Evolutionary conservation across 805 yeast species (phyloP), one percentile per base, ranked within the genome.

Genomic region (Ogataea paradorogensis): DNA sequence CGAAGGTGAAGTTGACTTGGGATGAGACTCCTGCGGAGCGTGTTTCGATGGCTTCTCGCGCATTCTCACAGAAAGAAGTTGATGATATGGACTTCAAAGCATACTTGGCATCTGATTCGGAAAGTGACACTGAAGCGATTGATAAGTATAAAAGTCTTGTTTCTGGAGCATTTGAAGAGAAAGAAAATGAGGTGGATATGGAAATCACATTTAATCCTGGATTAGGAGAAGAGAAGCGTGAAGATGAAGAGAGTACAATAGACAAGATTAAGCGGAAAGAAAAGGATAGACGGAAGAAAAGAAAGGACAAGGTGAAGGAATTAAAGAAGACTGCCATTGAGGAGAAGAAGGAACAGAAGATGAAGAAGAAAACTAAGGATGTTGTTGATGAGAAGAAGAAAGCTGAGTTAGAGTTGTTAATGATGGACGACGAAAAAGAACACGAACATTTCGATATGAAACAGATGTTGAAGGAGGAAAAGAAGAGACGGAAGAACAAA

Each of bases 21-120:
- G 99, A 93, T 63, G 98, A 91, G 66, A 95, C 98, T 0, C 98
- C 99, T 6, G 82, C 80, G 42, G 97, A 89, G 55, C 77, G 99
- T 56, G 62, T 78, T 13, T 78, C 83, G 43, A 61, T 90, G 38
- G 76, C 96, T 1, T 74, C 84, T 11, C 81, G 83, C 51, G 87
- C 89, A 6, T 91, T 93, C 61, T 79, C 88, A 34, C 93, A 85
- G 59, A 81, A 84, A 58, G 98, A 93, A 59, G 71, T 88, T 33
- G 93, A 84, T 52, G 91, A 84, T 36, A 83, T 82, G 89, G 97
- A 90, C 61, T 83, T 90, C 66, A 78, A 85, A 53, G 96, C 98
- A 1, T 93, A 90, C 56, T 67, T 90, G 43, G 98, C 96, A 0
- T 82, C 84, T 37, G 91, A 80, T 52, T 73, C 77, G 40, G 85